Conservation (phyloP, 371 early-diverging fungal genomes). For the Dichotomocladium elegans region DNA sequence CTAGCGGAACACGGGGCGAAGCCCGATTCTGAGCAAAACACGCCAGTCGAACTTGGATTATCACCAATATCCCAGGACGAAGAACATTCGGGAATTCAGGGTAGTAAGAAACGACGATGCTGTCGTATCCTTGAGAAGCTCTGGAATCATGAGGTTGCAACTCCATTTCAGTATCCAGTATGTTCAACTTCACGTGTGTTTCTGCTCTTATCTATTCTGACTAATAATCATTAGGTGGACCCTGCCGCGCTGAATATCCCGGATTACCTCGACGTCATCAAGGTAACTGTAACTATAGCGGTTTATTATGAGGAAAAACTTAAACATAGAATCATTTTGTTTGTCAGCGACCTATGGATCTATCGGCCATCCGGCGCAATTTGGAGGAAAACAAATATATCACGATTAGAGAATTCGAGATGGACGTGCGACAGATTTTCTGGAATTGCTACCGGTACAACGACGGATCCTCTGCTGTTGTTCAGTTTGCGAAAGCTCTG, state of each 20-base stretch:
- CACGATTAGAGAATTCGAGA: slow-evolving; percentile 43
- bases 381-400: slow-evolving; percentile 55
- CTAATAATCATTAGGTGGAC: slow-evolving; percentile 64
- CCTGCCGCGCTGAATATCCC: slow-evolving; percentile 79
- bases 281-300: slow-evolving; percentile 14
- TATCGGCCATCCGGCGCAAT: slow-evolving; percentile 77
- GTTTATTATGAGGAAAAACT: not conserved
- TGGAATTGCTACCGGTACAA: slow-evolving; percentile 80
- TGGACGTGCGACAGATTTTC: slow-evolving; percentile 65
- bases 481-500: slow-evolving; percentile 29
- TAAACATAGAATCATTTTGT: not conserved
- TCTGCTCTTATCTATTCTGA: not conserved
- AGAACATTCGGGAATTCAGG: slow-evolving; percentile 15
- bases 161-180: slow-evolving; percentile 35
- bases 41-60: not conserved
- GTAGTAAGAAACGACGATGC: slow-evolving; percentile 23
- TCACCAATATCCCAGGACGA: not conserved
- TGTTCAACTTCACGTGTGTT: not conserved
- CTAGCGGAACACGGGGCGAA: not conserved
- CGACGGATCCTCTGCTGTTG: slow-evolving; percentile 52
- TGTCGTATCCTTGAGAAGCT: slow-evolving; percentile 32
- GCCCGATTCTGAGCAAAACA: not conserved
- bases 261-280: slow-evolving; percentile 82
- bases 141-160: slow-evolving; percentile 28
- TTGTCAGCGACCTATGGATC: slow-evolving; percentile 92